Evolutionary conservation across 805 yeast genomes (phyloP).

Genomic region (Metschnikowia corniflorae): DNA sequence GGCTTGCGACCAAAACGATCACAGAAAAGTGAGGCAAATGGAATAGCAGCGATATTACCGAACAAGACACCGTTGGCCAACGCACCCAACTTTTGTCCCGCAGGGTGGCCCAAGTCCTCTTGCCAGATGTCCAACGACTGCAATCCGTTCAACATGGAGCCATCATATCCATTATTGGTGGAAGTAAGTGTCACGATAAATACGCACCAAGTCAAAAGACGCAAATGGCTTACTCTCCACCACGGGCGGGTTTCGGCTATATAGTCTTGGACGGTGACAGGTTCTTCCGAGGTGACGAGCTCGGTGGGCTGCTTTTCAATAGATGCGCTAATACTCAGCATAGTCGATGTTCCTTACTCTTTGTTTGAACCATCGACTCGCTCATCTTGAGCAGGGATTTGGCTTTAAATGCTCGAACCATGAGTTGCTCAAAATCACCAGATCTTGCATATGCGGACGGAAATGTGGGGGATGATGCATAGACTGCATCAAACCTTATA

Average conservation of each 20-base stretch:
- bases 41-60: constrained; percentile 35
- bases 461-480: neutral
- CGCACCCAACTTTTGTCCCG: constrained; percentile 22
- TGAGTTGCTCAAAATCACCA: neutral
- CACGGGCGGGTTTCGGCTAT: constrained; percentile 22
- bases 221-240: constrained; percentile 37
- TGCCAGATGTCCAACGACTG: constrained; percentile 45
- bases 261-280: constrained; percentile 11
- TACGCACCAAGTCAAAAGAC: constrained; percentile 34
- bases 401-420: neutral
- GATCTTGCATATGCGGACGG: neutral
- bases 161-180: constrained; percentile 35
- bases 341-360: too few relatives aligned
- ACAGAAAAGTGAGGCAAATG: constrained; percentile 15
- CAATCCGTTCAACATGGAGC: constrained; percentile 45
- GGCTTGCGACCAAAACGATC: constrained; percentile 43
- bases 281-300: constrained; percentile 1
- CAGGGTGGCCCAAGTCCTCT: constrained; percentile 27
- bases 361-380: too few relatives aligned
- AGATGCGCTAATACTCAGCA: constrained; percentile 6
- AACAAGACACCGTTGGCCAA: constrained; percentile 24
- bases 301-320: constrained; percentile 2
- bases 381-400: neutral
- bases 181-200: constrained; percentile 44
- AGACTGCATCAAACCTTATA: too few relatives aligned